phyloP scores from a whole-genome alignment of 768 basidiomycete species.

The Holtermannia corniformis region DNA sequence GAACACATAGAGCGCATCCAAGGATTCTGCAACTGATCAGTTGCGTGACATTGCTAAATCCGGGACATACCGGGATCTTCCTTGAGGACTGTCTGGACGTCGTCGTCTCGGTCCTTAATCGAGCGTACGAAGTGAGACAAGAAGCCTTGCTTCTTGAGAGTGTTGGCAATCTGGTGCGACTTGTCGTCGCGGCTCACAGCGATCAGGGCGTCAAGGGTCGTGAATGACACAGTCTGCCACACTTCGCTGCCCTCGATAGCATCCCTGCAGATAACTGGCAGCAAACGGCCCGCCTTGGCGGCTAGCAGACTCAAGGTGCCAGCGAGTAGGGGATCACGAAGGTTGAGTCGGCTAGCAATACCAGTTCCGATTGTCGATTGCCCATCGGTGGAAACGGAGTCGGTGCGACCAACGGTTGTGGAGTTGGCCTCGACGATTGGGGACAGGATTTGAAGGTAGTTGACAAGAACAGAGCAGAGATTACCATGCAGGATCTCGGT shows the following conservation, averaged over 20 bases:
- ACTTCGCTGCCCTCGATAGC: constrained; percentile 91
- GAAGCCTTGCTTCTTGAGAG: constrained; percentile 62
- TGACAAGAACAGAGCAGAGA: constrained; percentile 81
- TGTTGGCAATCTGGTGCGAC: constrained; percentile 53
- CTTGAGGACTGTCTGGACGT: constrained; percentile 65
- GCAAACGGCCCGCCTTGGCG: constrained; percentile 59
- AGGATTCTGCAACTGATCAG: constrained; percentile 52
- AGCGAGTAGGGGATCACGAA: constrained; percentile 1
- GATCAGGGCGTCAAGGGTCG: constrained; percentile 71
- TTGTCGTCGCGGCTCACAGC: constrained; percentile 62
- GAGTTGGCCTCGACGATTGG: constrained; percentile 7
- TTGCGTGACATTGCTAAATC: background rate
- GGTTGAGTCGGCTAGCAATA: constrained; percentile 41
- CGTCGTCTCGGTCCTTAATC: constrained; percentile 69
- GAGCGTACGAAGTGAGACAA: constrained; percentile 71
- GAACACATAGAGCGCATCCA: constrained; percentile 86
- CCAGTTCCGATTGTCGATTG: constrained; percentile 24
- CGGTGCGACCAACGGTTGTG: constrained; percentile 14
- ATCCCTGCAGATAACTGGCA: constrained; percentile 69
- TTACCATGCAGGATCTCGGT: constrained; percentile 85
- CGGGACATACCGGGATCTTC: constrained; percentile 74
- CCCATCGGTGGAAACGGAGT: constrained; percentile 37
- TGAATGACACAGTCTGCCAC: constrained; percentile 93
- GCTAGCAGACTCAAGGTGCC: constrained; percentile 62
- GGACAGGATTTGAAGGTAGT: constrained; percentile 69